phyloP scores from a whole-genome alignment of 2,329 filamentous ascomycete genomes.

The Alternaria sp. region DNA sequence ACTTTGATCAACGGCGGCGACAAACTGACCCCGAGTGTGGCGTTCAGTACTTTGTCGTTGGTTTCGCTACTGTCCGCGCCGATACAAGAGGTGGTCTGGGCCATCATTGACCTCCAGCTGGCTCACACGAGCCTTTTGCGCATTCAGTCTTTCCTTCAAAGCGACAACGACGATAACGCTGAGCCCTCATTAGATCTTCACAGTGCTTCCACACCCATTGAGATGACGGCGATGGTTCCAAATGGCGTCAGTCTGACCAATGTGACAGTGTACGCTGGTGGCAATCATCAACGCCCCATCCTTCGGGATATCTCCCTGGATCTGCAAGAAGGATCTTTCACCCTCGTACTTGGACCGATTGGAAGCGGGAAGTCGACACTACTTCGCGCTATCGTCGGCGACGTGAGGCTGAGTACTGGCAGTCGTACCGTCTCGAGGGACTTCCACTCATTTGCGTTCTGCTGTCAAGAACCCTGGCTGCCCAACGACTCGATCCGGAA shows the following conservation, averaged over 20 bases:
- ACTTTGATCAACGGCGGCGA: not conserved
- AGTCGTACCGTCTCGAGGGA: not conserved
- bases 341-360: not conserved
- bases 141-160: not conserved
- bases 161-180: not conserved
- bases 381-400: not conserved
- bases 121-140: not conserved
- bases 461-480: not conserved
- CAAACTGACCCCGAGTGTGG: not conserved
- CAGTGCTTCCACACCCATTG: not conserved
- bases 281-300: not conserved
- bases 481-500: not conserved
- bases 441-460: not conserved
- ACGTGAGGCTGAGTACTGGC: not conserved
- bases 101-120: not conserved
- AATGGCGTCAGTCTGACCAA: not conserved
- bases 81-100: not conserved
- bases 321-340: not conserved
- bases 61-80: not conserved
- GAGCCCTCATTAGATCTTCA: not conserved
- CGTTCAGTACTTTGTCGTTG: not conserved
- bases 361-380: not conserved
- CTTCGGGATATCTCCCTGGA: not conserved
- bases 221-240: not conserved
- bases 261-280: not conserved